phyloP scores from a whole-genome alignment of 495 filamentous ascomycete genomes.

The Trichoderma orchidacearum region DNA sequence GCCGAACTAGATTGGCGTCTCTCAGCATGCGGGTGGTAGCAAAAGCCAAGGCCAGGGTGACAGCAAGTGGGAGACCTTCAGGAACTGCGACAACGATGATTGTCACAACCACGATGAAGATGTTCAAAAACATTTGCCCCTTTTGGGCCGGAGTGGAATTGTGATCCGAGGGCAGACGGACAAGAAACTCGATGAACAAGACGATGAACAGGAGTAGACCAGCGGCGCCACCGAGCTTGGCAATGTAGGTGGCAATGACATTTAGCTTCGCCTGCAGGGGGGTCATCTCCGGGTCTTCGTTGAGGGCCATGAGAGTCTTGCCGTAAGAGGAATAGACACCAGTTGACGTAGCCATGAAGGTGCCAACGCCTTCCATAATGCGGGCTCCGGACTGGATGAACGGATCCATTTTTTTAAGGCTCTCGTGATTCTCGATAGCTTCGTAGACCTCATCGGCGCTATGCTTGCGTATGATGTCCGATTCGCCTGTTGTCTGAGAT shows the following conservation, averaged over 20 bases:
- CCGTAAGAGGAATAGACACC: slow-evolving; percentile 83
- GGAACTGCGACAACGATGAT: slow-evolving; percentile 93
- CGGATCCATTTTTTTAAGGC: slow-evolving; percentile 73
- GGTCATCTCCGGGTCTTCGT: slow-evolving; percentile 80
- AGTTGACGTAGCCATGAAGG: slow-evolving; percentile 72
- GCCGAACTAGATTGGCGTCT: slow-evolving; percentile 86
- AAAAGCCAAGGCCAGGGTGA: slow-evolving; percentile 86
- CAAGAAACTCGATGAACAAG: slow-evolving; percentile 84
- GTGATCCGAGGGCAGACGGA: slow-evolving; percentile 26
- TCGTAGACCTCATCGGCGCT: slow-evolving; percentile 64
- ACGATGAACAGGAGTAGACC: slow-evolving; percentile 79
- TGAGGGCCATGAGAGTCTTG: slow-evolving; percentile 86
- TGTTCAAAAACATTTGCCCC: slow-evolving; percentile 76
- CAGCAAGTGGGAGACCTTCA: slow-evolving; percentile 83
- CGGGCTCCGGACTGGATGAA: slow-evolving; percentile 90
- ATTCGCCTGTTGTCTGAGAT: slow-evolving; percentile 75
- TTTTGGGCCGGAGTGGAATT: slow-evolving; percentile 52
- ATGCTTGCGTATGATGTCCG: slow-evolving; percentile 63
- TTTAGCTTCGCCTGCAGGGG: slow-evolving; percentile 93
- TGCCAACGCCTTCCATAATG: slow-evolving; percentile 70
- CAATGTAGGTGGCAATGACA: slow-evolving; percentile 80
- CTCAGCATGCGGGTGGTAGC: slow-evolving; percentile 91
- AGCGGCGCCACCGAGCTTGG: slow-evolving; percentile 77
- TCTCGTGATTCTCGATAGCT: slow-evolving; percentile 64
- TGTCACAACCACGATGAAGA: slow-evolving; percentile 91